Conservation (phyloP, 2,329 filamentous ascomycete species). For the Fusarium virguliforme region DNA sequence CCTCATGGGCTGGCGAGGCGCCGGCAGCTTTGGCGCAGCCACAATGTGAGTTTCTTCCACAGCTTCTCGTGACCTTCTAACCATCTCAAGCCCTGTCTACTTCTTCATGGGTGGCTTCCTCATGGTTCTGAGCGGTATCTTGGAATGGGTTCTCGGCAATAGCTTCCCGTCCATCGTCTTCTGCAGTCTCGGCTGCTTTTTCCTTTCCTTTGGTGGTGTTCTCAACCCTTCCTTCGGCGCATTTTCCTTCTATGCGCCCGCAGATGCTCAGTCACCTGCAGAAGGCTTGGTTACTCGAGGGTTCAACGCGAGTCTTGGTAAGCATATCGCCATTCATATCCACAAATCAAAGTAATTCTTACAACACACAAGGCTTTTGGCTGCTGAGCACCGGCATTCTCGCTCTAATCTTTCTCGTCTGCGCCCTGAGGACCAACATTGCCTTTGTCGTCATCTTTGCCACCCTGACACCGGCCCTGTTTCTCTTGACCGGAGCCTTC, state of each 20-base stretch:
- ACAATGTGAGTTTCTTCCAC: conserved; percentile 59
- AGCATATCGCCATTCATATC: conserved; percentile 60
- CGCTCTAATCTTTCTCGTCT: conserved; percentile 77
- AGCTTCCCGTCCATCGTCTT: conserved; percentile 74
- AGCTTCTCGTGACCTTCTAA: conserved; percentile 24
- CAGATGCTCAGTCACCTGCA: conserved; percentile 52
- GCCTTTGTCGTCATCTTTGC: conserved; percentile 80
- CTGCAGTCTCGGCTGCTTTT: conserved; percentile 68
- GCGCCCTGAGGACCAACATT: conserved; percentile 80
- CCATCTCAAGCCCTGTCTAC: conserved; percentile 60
- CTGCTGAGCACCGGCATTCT: conserved; percentile 77
- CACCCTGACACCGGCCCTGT: conserved; percentile 71
- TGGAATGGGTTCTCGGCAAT: conserved; percentile 73
- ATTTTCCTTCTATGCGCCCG: conserved; percentile 61
- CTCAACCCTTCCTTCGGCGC: conserved; percentile 69
- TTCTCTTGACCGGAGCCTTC: conserved; percentile 73
- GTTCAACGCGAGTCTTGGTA: conserved; percentile 72
- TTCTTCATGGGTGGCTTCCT: conserved; percentile 70
- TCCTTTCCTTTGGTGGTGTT: conserved; percentile 69
- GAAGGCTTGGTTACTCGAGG: conserved; percentile 64
- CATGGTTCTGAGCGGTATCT: conserved; percentile 66
- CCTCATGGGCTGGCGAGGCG: conserved; percentile 71
- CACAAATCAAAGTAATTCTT: conserved; percentile 49
- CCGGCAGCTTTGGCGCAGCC: conserved; percentile 64
- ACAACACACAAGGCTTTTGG: conserved; percentile 67